These are phyloP conservation scores for Scleromitrula shiraiana DNA, from an alignment of 2,329 filamentous ascomycete genomes.

Conservation along the genomic window DNA sequence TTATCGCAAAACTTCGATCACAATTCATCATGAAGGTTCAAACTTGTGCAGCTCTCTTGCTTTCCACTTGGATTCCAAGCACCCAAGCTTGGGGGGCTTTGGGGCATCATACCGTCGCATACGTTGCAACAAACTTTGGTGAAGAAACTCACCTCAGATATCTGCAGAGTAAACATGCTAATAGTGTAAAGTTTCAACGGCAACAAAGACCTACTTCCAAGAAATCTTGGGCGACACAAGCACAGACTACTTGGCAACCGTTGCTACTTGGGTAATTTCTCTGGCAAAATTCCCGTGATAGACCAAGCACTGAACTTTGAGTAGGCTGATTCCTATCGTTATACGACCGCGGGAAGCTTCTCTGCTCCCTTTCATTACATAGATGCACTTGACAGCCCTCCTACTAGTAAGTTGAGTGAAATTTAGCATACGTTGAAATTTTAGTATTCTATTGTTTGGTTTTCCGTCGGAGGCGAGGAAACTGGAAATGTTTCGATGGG, in stretches of 20 bases:
- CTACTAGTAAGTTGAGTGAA: constrained; percentile 27
- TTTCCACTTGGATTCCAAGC: constrained; percentile 13
- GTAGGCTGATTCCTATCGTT: constrained; percentile 48
- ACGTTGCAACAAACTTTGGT: constrained; percentile 49
- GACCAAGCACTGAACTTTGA: not conserved
- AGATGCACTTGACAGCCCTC: constrained; percentile 56
- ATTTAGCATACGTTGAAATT: not conserved
- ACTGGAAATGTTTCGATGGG: too few species aligned
- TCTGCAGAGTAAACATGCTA: too few species aligned
- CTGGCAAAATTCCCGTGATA: not conserved
- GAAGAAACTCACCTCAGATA: not conserved
- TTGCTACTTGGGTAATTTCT: constrained; percentile 48
- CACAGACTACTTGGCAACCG: constrained; percentile 50
- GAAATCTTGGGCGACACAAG: constrained; percentile 46
- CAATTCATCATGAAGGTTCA: constrained; percentile 6
- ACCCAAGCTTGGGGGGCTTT: constrained; percentile 34
- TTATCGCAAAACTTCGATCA: not conserved
- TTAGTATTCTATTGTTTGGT: too few species aligned
- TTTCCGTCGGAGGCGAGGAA: too few species aligned
- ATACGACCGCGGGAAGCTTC: constrained; percentile 55
- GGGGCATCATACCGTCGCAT: constrained; percentile 58
- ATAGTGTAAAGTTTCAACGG: constrained; percentile 39
- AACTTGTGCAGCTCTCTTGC: constrained; percentile 10
- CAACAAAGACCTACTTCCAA: constrained; percentile 51
- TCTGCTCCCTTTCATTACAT: constrained; percentile 60